A percentile compares a stretch with the other conserved stretches of the same genome.
These are phyloP conservation scores for Rutstroemia sydowiana DNA, from an alignment of 2,329 filamentous ascomycete species.

Conservation along the genomic window DNA sequence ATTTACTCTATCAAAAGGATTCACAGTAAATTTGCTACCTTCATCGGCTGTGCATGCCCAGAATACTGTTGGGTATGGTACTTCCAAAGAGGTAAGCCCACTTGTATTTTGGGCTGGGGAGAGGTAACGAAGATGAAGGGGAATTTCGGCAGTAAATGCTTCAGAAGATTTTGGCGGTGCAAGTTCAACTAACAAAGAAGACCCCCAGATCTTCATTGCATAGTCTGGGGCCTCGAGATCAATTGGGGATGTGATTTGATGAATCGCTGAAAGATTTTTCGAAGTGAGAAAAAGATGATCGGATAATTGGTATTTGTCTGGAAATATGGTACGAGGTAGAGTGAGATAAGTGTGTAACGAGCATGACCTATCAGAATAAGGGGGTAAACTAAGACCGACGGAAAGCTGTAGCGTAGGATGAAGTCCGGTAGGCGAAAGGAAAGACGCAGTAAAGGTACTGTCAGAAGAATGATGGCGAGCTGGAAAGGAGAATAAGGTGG, in stretches of 20 bases:
- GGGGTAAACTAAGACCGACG: slow-evolving; percentile 47
- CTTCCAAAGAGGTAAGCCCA: slow-evolving; percentile 46
- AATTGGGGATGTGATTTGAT: slow-evolving; percentile 64
- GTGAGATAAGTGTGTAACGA: slow-evolving; percentile 73
- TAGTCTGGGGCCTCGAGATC: slow-evolving; percentile 91
- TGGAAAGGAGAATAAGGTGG: slow-evolving; percentile 77
- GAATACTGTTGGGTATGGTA: slow-evolving; percentile 80
- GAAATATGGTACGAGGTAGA: slow-evolving; percentile 72
- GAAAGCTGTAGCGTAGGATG: slow-evolving; percentile 72
- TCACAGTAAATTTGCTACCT: slow-evolving; percentile 60
- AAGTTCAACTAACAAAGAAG: slow-evolving; percentile 67
- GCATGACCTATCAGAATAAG: slow-evolving; percentile 50
- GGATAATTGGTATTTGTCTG: slow-evolving; percentile 78
- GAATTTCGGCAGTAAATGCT: slow-evolving; percentile 61
- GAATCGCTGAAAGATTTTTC: slow-evolving; percentile 66
- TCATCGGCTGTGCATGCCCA: slow-evolving; percentile 74
- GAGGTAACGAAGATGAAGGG: slow-evolving; percentile 81
- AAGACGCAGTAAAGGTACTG: slow-evolving; percentile 52
- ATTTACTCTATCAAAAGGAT: slow-evolving; percentile 78
- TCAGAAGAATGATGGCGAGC: slow-evolving; percentile 61
- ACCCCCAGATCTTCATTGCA: slow-evolving; percentile 70
- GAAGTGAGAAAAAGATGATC: slow-evolving; percentile 72
- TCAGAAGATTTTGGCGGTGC: slow-evolving; percentile 38
- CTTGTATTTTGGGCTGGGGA: slow-evolving; percentile 43
- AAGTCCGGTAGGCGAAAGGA: slow-evolving; percentile 67